A percentile compares a stretch with the other conserved stretches of the same genome.
These are phyloP conservation scores for Noccaea bulbosa DNA, from an alignment of 345 rosid genomes.

Conservation along the genomic window DNA sequence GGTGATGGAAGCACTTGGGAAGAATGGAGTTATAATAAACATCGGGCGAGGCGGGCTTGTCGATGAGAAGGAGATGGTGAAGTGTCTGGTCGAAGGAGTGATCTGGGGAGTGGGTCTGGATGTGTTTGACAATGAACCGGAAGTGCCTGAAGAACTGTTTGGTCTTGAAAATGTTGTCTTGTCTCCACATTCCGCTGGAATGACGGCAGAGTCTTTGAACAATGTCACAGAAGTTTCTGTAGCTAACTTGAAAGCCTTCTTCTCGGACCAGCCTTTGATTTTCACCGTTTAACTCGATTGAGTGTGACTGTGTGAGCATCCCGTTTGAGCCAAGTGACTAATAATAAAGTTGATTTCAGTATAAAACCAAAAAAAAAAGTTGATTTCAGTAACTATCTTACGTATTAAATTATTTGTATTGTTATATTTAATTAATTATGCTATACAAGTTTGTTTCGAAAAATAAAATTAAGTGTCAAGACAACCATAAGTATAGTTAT, in stretches of 20 bases:
- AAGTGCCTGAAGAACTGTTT: slow-evolving; percentile 53
- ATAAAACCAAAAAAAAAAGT: too few relatives aligned
- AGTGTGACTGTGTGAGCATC: background rate
- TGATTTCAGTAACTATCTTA: background rate
- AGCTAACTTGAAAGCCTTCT: slow-evolving; percentile 67
- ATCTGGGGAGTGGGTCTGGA: slow-evolving; percentile 73
- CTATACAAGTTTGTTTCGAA: too few relatives aligned
- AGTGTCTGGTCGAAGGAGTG: slow-evolving; percentile 55
- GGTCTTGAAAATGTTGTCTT: slow-evolving; percentile 64
- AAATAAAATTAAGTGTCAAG: too few relatives aligned
- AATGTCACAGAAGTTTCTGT: slow-evolving; percentile 45
- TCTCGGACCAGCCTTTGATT: slow-evolving; percentile 51
- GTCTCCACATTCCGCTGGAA: slow-evolving; percentile 58
- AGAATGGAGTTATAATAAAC: slow-evolving; percentile 27
- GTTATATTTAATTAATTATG: background rate
- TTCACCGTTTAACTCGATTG: slow-evolving; percentile 30
- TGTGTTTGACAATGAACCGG: slow-evolving; percentile 74
- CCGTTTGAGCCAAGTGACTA: slow-evolving; percentile 1
- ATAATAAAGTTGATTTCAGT: background rate
- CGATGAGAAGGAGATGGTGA: slow-evolving; percentile 56
- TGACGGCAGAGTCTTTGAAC: slow-evolving; percentile 57
- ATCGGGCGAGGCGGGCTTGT: slow-evolving; percentile 29
- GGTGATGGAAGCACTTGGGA: slow-evolving; percentile 36
- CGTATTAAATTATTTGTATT: background rate
- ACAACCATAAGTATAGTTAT: too few relatives aligned